Evolutionary conservation across 257 asterid genomes (phyloP), one percentile per base, ranked within the genome.

Genomic region (Scutellaria galericulata): DNA sequence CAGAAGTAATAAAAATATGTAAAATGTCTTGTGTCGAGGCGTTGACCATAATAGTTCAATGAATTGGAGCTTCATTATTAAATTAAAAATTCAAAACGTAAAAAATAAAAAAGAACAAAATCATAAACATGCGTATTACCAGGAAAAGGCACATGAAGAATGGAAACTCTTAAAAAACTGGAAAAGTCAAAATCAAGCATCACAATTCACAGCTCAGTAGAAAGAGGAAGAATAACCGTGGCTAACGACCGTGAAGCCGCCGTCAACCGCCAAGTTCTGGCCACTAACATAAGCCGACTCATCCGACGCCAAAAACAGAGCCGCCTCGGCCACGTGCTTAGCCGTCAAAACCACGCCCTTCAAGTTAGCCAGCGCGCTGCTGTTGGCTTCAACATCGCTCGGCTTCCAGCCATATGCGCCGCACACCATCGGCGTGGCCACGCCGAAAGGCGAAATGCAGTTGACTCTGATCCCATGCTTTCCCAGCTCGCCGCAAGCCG

Each of bases 251-350:
- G 91, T 53, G 44, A 79, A 80, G 3, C 90, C 96, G 12, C 96
- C 96, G 67, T 89, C 96, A 12, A 89, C 78, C 9, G 79, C 92
- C 85, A 89, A 58, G 56, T 89, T 89, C 47, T 85, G 90, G 0
- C 92, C 96, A 3, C 89, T 89, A 0, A 89, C 78, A n/a, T 86
- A 89, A 2, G 81, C 92, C 12, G 92, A 86, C 48, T 86, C 90
- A 14, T 89, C 90, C 1, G 96, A 89, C 8, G 92, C 96, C 41
- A 89, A 69, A 59, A 83, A 89, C 45, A 86, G 52, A 7, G 84
- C 89, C 14, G 89, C 85, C 80, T 89, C 86, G 0, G 88, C 92
- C 0, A 86, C 73, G 9, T 83, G 89, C 75, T 37, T 71, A 1
- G 85, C 62, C 79, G 70, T 89, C 61, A 89, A 50, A 9, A 80